Evolutionary conservation across 768 basidiomycete species (phyloP).

Genomic region (Thelephora aurantiotincta): DNA sequence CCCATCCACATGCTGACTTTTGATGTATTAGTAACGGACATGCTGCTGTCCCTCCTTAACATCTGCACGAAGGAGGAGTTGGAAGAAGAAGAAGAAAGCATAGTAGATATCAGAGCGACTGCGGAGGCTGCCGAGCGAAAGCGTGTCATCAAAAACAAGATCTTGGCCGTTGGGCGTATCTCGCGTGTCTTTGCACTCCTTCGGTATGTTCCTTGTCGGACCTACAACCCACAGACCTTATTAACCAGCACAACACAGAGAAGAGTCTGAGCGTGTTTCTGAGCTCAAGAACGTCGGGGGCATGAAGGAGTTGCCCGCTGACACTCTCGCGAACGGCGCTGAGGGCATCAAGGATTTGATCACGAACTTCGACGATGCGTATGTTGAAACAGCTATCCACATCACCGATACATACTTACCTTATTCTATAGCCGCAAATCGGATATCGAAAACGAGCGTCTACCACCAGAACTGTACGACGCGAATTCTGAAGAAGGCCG

Average conservation of each 20-base stretch:
- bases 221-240: background rate
- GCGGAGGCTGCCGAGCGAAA: conserved; percentile 43
- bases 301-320: conserved; percentile 64
- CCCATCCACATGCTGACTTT: conserved; percentile 1
- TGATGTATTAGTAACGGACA: conserved; percentile 71
- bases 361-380: conserved; percentile 91
- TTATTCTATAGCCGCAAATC: conserved; percentile 61
- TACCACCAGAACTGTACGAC: conserved; percentile 94
- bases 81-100: conserved; percentile 51
- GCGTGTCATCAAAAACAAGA: conserved; percentile 95
- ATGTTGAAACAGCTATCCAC: conserved; percentile 22
- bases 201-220: conserved; percentile 40
- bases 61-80: conserved; percentile 97
- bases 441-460: conserved; percentile 96
- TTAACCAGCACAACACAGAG: conserved; percentile 31
- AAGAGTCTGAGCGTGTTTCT: conserved; percentile 95
- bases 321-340: conserved; percentile 71
- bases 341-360: conserved; percentile 96
- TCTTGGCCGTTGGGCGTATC: conserved; percentile 94
- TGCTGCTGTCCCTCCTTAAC: conserved; percentile 95
- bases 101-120: background rate
- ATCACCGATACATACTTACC: background rate
- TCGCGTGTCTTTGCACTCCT: conserved; percentile 90
- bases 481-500: conserved; percentile 58
- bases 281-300: conserved; percentile 90